Evolutionary conservation across 768 basidiomycete genomes (phyloP), one percentile per base, ranked within the genome.

Genomic region (Mycena metata): DNA sequence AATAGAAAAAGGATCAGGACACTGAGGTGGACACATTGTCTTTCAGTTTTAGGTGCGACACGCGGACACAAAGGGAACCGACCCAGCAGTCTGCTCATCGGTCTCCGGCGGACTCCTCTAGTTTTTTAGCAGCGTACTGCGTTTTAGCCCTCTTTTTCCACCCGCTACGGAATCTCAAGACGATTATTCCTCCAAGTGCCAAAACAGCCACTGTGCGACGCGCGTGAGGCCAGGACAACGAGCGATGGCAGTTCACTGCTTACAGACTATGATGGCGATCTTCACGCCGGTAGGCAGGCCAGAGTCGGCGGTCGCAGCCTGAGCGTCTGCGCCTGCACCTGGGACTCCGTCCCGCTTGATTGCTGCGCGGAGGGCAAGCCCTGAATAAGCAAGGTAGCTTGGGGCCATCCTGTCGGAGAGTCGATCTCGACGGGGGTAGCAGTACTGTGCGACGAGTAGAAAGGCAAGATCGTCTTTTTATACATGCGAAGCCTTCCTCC

Each of bases 41-140:
- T 51, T 51, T 30, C 50, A 51, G 50, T 51, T 51, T 51, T 26
- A 51, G 50, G 50, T 51, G 24, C 16, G 26, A 51, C 50, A 51
- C 50, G 26, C 30, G 50, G 50, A 51, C 16, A 51, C 24, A 51
- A 51, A 30, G 30, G 50, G 50, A 51, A 51, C 50, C 50, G 50
- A 33, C 50, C 33, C 50, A 51, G 3, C 17, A 26, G 33, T 51
- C 50, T 30, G 50, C 50, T 51, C 50, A 51, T 51, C 50, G n/a
- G n/a, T n/a, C 50, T 51, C 50, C 50, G 30, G 33, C 50, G 15
- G 26, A 51, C 26, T n/a, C n/a, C n/a, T n/a, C n/a, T n/a, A n/a
- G n/a, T n/a, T n/a, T n/a, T n/a, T n/a, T n/a, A n/a, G n/a, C n/a
- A n/a, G n/a, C n/a, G n/a, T n/a, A n/a, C n/a, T n/a, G n/a, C n/a